Percentiles rank a stretch among this genome's conserved stretches.
phyloP scores from a whole-genome alignment of 2,329 filamentous ascomycete species.

The Daldinia eschscholtzii region DNA sequence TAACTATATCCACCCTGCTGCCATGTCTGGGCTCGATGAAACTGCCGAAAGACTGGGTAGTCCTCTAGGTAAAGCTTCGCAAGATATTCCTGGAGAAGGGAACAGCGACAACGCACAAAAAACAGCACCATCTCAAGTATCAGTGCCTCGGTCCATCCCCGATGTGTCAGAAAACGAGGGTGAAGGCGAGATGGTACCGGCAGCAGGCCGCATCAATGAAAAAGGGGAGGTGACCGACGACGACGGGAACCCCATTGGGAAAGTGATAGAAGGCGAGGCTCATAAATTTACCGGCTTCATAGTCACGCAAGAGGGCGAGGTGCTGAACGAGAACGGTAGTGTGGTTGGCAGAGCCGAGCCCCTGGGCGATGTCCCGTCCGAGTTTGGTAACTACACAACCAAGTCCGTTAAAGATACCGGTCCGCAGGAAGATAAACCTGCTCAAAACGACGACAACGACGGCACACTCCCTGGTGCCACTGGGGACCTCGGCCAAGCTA shows the following conservation, averaged over 20 bases:
- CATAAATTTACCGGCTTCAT: constrained; percentile 51
- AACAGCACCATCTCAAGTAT: constrained; percentile 40
- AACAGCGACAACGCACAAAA: constrained; percentile 19
- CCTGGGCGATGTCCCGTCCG: constrained; percentile 50
- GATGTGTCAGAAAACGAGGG: constrained; percentile 48
- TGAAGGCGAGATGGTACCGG: constrained; percentile 54
- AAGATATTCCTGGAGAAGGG: constrained; percentile 28
- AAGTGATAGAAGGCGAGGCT: constrained; percentile 52
- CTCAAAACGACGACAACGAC: constrained; percentile 27
- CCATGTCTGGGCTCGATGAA: constrained; percentile 50
- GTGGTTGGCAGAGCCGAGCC: constrained; percentile 53
- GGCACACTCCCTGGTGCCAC: constrained; percentile 47
- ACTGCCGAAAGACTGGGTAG: constrained; percentile 40
- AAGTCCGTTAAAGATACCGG: constrained; percentile 40
- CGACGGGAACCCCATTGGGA: constrained; percentile 63
- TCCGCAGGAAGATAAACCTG: constrained; percentile 17
- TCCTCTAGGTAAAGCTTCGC: constrained; percentile 37
- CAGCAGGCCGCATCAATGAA: constrained; percentile 61
- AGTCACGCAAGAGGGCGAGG: constrained; percentile 55
- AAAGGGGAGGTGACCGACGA: constrained; percentile 69
- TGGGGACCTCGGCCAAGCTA: background rate
- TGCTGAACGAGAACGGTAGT: constrained; percentile 50
- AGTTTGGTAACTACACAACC: constrained; percentile 51
- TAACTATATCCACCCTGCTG: constrained; percentile 47
- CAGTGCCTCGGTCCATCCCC: constrained; percentile 49